Percentiles rank a stretch among this genome's conserved stretches.
Conservation (phyloP, 2,329 filamentous ascomycete species). For the Colletotrichum spaethianum region DNA sequence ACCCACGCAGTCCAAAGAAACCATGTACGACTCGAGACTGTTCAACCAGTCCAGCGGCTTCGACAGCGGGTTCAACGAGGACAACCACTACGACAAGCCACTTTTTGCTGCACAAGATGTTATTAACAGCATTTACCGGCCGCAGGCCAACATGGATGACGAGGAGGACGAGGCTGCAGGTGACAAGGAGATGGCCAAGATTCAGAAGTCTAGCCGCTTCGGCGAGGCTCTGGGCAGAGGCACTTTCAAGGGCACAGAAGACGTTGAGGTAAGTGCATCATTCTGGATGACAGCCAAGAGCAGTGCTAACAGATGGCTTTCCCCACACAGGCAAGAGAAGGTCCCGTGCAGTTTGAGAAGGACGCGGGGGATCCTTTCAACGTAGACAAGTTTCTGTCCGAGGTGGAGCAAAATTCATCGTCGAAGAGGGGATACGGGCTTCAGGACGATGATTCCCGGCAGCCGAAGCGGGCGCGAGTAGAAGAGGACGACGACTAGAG, state of each 20-base stretch:
- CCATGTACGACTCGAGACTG: conserved; percentile 96
- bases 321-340: conserved; percentile 76
- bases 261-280: conserved; percentile 77
- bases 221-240: conserved; percentile 88
- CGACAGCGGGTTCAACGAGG: conserved; percentile 94
- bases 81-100: conserved; percentile 97
- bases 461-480: conserved; percentile 82
- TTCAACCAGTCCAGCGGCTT: conserved; percentile 97
- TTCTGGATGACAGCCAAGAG: background rate
- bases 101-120: conserved; percentile 96
- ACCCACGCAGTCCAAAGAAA: conserved; percentile 90
- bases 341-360: conserved; percentile 97
- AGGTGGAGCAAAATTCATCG: conserved; percentile 75
- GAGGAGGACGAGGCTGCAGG: conserved; percentile 84
- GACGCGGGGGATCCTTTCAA: conserved; percentile 89
- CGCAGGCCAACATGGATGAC: conserved; percentile 80
- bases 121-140: conserved; percentile 93
- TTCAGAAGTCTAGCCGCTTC: conserved; percentile 88
- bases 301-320: conserved; percentile 19
- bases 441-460: conserved; percentile 73
- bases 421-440: conserved; percentile 84
- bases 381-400: conserved; percentile 92
- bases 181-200: conserved; percentile 87
- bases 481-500: conserved; percentile 76
- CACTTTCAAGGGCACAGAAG: conserved; percentile 89